Evolutionary conservation across 306 rosid species (phyloP).

Genomic region (Dalbergia cultrata): DNA sequence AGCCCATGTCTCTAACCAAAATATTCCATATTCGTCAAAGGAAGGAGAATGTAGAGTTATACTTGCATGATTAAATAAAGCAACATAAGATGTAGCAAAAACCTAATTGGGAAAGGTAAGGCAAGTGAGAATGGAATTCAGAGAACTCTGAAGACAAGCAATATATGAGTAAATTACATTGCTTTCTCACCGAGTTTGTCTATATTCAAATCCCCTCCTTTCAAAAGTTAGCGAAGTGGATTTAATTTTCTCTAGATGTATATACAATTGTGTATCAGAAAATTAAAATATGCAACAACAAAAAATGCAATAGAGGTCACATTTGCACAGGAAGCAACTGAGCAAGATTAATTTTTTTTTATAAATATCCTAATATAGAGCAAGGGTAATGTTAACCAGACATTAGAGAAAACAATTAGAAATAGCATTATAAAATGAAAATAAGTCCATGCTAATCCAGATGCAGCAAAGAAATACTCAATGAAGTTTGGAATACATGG

Average conservation of each 20-base stretch:
- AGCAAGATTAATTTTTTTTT: constrained; percentile 20
- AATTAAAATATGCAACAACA: constrained; percentile 4
- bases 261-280: background rate
- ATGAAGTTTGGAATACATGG: constrained; percentile 19
- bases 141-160: constrained; percentile 25
- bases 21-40: constrained; percentile 24
- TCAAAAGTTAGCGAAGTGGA: constrained; percentile 28
- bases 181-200: constrained; percentile 18
- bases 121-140: constrained; percentile 36
- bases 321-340: constrained; percentile 35
- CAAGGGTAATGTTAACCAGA: constrained; percentile 2
- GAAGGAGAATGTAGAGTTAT: constrained; percentile 21
- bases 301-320: constrained; percentile 7
- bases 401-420: background rate
- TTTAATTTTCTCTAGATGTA: constrained; percentile 20
- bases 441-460: constrained; percentile 17
- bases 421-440: constrained; percentile 11
- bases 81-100: constrained; percentile 31
- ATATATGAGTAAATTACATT: constrained; percentile 21
- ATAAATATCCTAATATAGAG: constrained; percentile 6
- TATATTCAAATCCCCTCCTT: constrained; percentile 28
- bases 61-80: constrained; percentile 30
- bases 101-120: constrained; percentile 15
- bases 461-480: constrained; percentile 12
- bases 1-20: constrained; percentile 32